phyloP scores from a whole-genome alignment of 2,329 filamentous ascomycete species.

The Botryosphaeria dothidea region DNA sequence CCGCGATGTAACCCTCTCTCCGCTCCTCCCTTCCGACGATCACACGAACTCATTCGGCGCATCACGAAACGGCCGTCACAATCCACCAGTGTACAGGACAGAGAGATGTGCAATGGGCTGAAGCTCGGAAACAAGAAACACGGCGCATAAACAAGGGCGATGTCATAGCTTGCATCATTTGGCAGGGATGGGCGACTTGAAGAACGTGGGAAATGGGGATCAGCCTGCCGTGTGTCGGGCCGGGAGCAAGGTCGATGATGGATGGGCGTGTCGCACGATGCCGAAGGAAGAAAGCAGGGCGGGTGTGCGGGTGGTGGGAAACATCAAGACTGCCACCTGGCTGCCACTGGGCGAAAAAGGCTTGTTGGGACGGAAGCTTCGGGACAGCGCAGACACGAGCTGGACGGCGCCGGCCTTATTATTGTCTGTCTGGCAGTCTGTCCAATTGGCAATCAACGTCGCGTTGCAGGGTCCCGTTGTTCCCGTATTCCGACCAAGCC shows the following conservation, averaged over 20 bases:
- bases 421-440: background rate
- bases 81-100: background rate
- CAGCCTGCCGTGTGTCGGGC: background rate
- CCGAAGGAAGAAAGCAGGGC: background rate
- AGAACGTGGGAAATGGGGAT: background rate
- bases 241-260: background rate
- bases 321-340: background rate
- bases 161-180: slow-evolving; percentile 10
- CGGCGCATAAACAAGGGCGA: background rate
- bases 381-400: slow-evolving; percentile 1
- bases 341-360: background rate
- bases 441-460: background rate
- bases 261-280: slow-evolving; percentile 1
- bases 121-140: background rate
- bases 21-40: background rate
- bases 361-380: background rate
- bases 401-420: background rate
- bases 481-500: background rate
- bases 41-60: background rate
- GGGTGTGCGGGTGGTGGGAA: background rate
- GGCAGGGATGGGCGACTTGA: background rate
- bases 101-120: background rate
- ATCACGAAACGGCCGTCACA: background rate
- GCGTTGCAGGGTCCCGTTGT: slow-evolving; percentile 5
- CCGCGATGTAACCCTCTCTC: background rate